Evolutionary conservation across 2,329 filamentous ascomycete genomes (phyloP).

Genomic region (Claviceps sorghi): DNA sequence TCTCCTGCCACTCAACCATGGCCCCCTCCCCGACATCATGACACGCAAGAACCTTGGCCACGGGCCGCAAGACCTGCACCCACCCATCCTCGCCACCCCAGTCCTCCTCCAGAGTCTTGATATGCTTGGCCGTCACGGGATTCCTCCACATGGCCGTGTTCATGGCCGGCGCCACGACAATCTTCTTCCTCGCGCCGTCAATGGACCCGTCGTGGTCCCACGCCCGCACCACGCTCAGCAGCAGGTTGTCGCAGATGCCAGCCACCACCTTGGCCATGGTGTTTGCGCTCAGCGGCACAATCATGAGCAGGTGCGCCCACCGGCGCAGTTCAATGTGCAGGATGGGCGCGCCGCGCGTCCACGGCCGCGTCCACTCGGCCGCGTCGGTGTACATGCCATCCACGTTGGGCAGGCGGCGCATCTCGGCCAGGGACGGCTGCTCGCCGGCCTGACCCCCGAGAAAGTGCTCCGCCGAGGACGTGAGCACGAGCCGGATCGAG

Average conservation of each 20-base stretch:
- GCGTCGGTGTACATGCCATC: conserved; percentile 69
- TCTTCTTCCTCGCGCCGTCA: conserved; percentile 41
- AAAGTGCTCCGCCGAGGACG: conserved; percentile 58
- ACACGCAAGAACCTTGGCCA: conserved; percentile 68
- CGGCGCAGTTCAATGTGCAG: conserved; percentile 79
- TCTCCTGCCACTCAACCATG: conserved; percentile 68
- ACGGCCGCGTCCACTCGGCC: conserved; percentile 72
- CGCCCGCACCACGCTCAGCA: conserved; percentile 62
- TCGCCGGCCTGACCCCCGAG: conserved; percentile 61
- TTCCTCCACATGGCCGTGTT: conserved; percentile 86
- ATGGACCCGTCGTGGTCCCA: conserved; percentile 66
- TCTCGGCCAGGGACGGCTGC: conserved; percentile 51
- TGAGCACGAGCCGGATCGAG: conserved; percentile 76
- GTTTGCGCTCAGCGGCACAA: conserved; percentile 75
- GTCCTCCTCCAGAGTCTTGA: conserved; percentile 54
- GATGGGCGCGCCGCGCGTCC: conserved; percentile 65
- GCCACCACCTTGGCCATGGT: conserved; percentile 68
- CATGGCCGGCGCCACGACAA: conserved; percentile 71
- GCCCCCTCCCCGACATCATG: conserved; percentile 70
- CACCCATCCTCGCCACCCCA: conserved; percentile 45
- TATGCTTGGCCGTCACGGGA: conserved; percentile 61
- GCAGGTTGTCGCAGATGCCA: conserved; percentile 64
- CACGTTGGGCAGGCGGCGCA: conserved; percentile 52
- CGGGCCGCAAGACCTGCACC: conserved; percentile 56
- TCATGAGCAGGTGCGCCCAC: conserved; percentile 62